phyloP scores from a whole-genome alignment of 768 basidiomycete species.

The Suillus occidentalis region DNA sequence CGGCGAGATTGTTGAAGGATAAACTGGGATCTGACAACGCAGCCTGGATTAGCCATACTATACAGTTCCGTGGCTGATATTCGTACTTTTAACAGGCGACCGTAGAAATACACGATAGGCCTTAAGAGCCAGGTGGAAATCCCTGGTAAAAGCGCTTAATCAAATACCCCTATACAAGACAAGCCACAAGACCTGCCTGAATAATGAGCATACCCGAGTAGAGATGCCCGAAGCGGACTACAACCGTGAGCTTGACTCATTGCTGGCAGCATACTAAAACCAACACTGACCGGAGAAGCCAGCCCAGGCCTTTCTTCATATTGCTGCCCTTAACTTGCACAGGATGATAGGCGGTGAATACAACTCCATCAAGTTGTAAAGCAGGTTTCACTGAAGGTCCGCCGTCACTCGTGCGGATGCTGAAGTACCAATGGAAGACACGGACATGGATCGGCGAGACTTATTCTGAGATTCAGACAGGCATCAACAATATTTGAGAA shows the following conservation, averaged over 20 bases:
- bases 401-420: constrained; percentile 41
- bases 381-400: constrained; percentile 37
- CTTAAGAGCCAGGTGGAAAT: constrained; percentile 30
- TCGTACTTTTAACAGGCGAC: constrained; percentile 45
- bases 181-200: constrained; percentile 35
- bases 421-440: constrained; percentile 76
- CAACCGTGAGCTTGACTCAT: constrained; percentile 10
- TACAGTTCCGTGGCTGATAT: not conserved
- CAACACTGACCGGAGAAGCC: constrained; percentile 54
- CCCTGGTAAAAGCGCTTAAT: constrained; percentile 14
- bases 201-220: constrained; percentile 51
- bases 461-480: constrained; percentile 20
- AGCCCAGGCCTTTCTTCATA: constrained; percentile 45
- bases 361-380: constrained; percentile 58
- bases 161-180: not conserved
- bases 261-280: not conserved
- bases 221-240: constrained; percentile 43
- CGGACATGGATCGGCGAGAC: constrained; percentile 67
- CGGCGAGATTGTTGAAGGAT: too few relatives aligned
- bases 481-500: not conserved
- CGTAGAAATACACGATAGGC: constrained; percentile 55
- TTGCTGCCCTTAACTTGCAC: constrained; percentile 36
- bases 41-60: not conserved
- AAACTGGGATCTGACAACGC: constrained; percentile 51
- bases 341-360: constrained; percentile 68